Percentiles rank a stretch among this genome's conserved stretches.
Conservation (phyloP, 192 early-diverging fungal genomes). For the Mortierella alpina region DNA sequence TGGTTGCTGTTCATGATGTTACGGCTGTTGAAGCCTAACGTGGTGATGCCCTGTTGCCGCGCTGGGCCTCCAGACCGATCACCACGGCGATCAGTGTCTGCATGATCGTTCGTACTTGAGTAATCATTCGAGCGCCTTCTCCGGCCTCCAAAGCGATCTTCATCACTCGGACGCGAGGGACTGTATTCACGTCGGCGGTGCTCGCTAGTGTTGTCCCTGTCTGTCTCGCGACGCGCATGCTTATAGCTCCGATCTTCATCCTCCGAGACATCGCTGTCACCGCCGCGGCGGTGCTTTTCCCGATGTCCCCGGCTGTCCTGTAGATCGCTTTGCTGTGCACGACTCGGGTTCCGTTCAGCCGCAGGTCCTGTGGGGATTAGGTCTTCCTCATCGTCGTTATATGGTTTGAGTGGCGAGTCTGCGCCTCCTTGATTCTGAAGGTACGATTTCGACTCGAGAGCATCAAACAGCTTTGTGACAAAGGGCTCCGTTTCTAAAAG, state of each 20-base stretch:
- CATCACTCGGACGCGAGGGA: constrained; percentile 48
- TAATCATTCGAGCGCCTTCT: constrained; percentile 5
- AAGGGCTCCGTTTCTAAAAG: constrained; percentile 74
- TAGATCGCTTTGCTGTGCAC: neutral
- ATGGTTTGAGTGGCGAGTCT: neutral
- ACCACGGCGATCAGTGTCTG: constrained; percentile 42
- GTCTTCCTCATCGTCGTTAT: constrained; percentile 1
- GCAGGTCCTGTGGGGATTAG: constrained; percentile 29
- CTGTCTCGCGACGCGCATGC: constrained; percentile 65
- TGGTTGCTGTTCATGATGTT: constrained; percentile 11
- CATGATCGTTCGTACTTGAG: constrained; percentile 3
- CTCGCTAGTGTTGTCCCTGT: constrained; percentile 19
- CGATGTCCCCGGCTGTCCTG: constrained; percentile 3
- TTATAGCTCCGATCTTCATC: constrained; percentile 79
- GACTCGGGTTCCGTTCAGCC: constrained; percentile 14
- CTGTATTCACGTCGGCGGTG: constrained; percentile 44
- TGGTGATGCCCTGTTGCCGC: constrained; percentile 30
- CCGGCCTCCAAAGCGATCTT: constrained; percentile 9
- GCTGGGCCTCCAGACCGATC: neutral
- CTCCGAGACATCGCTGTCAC: constrained; percentile 67
- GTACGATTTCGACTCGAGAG: constrained; percentile 59
- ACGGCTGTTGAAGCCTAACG: constrained; percentile 31
- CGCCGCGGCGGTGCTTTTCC: constrained; percentile 52
- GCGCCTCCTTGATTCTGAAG: constrained; percentile 18
- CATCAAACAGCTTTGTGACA: constrained; percentile 69